phyloP scores from a whole-genome alignment of 352 stramenopile genomes.

The Phytophthora citrophthora region DNA sequence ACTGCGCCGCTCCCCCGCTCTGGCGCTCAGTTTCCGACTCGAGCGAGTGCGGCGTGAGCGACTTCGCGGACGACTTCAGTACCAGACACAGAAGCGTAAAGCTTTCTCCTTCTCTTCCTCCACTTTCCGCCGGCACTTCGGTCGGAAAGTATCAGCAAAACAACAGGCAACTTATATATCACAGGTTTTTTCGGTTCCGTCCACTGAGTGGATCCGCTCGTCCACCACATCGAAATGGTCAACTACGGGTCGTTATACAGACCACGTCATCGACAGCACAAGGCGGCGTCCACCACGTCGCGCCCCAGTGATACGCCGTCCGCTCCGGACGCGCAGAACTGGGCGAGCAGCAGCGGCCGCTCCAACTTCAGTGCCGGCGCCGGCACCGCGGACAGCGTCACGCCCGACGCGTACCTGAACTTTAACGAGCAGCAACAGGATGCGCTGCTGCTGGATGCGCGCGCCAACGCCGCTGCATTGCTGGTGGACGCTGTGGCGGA shows the following conservation, averaged over 20 bases:
- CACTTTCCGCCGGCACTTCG: constrained; percentile 15
- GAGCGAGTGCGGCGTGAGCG: constrained; percentile 27
- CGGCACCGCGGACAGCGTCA: constrained; percentile 10
- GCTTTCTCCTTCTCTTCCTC: neutral
- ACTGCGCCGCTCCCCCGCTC: constrained; percentile 2
- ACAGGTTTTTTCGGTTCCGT: constrained; percentile 21
- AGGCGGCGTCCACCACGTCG: constrained; percentile 26
- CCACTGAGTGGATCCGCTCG: constrained; percentile 28
- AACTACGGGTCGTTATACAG: constrained; percentile 46
- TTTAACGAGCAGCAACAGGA: constrained; percentile 62
- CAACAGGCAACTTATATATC: constrained; percentile 1
- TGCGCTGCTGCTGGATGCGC: constrained; percentile 52
- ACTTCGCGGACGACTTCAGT: constrained; percentile 7
- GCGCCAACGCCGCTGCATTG: constrained; percentile 59
- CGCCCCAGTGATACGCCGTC: constrained; percentile 30
- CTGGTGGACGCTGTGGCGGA: constrained; percentile 67
- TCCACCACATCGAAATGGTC: constrained; percentile 28
- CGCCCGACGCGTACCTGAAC: constrained; percentile 54
- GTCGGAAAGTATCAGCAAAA: constrained; percentile 18
- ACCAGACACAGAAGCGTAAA: neutral
- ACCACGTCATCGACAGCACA: constrained; percentile 30
- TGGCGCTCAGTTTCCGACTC: constrained; percentile 45
- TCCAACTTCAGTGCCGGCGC: constrained; percentile 15
- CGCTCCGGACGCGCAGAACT: constrained; percentile 21
- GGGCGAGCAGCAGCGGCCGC: constrained; percentile 26